Evolutionary conservation across 2,329 filamentous ascomycete species (phyloP).

Genomic region (Pseudogymnoascus verrucosus): DNA sequence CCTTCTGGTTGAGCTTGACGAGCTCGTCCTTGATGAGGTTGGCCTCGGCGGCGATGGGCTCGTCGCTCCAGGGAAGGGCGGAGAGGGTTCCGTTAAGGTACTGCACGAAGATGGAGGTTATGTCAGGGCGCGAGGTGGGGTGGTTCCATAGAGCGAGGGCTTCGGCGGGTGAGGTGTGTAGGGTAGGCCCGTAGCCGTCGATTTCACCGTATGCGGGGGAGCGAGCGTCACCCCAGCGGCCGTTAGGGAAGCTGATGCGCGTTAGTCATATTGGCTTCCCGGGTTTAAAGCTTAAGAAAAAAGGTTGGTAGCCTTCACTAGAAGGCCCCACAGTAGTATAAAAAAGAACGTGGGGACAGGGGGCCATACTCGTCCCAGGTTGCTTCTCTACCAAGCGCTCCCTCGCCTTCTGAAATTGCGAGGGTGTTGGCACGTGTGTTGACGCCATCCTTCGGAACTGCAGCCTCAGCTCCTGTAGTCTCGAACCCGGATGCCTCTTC

Average conservation of each 20-base stretch:
- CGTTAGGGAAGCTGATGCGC: conserved; percentile 66
- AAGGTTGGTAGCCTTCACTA: neutral
- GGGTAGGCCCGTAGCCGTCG: conserved; percentile 92
- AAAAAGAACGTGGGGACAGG: neutral
- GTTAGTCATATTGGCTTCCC: neutral
- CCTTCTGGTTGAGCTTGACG: conserved; percentile 64
- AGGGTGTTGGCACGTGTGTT: conserved; percentile 78
- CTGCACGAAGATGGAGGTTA: conserved; percentile 70
- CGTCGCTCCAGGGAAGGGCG: conserved; percentile 90
- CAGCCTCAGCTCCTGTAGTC: conserved; percentile 68
- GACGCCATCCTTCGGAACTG: conserved; percentile 62
- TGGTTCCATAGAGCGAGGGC: conserved; percentile 81
- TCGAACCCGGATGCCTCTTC: conserved; percentile 57
- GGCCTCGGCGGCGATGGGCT: conserved; percentile 77
- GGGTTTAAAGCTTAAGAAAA: neutral
- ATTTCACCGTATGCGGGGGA: conserved; percentile 94
- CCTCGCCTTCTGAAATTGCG: conserved; percentile 90
- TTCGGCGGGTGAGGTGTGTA: conserved; percentile 81
- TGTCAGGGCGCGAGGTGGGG: conserved; percentile 61
- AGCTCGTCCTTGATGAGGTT: conserved; percentile 70
- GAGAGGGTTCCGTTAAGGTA: conserved; percentile 73
- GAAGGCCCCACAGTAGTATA: neutral
- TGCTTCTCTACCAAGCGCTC: conserved; percentile 80
- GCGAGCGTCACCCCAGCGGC: conserved; percentile 84
- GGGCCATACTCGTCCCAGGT: conserved; percentile 74